Percentiles rank a stretch among this genome's conserved stretches.
Conservation (phyloP, 2,329 filamentous ascomycete species). For the Penicillium janthinellum region DNA sequence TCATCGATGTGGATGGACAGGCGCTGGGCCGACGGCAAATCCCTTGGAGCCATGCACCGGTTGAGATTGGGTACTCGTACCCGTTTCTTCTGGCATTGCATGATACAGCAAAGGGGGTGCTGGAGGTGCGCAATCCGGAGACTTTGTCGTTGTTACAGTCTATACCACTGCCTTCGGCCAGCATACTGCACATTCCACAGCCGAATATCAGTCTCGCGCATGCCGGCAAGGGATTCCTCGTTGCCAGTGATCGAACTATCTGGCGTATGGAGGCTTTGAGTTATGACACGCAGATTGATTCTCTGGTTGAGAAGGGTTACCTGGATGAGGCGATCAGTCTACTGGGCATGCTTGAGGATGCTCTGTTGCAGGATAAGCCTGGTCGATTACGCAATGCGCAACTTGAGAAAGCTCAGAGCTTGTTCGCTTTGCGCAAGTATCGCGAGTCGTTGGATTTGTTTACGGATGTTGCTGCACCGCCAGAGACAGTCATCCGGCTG, state of each 20-base stretch:
- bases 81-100: slow-evolving; percentile 90
- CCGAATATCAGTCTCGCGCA: slow-evolving; percentile 93
- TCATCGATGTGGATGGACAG: slow-evolving; percentile 82
- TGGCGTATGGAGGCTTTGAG: slow-evolving; percentile 96
- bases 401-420: slow-evolving; percentile 82
- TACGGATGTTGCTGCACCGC: slow-evolving; percentile 84
- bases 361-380: slow-evolving; percentile 78
- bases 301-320: slow-evolving; percentile 70
- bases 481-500: slow-evolving; percentile 80
- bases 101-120: slow-evolving; percentile 74
- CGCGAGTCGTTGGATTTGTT: slow-evolving; percentile 87
- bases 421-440: slow-evolving; percentile 84
- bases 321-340: slow-evolving; percentile 94
- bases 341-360: slow-evolving; percentile 87
- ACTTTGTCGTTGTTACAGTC: slow-evolving; percentile 88
- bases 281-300: slow-evolving; percentile 85
- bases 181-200: slow-evolving; percentile 84
- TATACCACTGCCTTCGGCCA: slow-evolving; percentile 77
- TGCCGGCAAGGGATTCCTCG: slow-evolving; percentile 92
- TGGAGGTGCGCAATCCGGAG: slow-evolving; percentile 91
- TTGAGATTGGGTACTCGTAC: slow-evolving; percentile 93
- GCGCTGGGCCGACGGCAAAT: slow-evolving; percentile 81
- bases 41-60: slow-evolving; percentile 86
- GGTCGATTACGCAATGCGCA: slow-evolving; percentile 81
- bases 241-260: slow-evolving; percentile 84